phyloP scores from a whole-genome alignment of 352 stramenopile genomes.

The Pythium sp. region DNA sequence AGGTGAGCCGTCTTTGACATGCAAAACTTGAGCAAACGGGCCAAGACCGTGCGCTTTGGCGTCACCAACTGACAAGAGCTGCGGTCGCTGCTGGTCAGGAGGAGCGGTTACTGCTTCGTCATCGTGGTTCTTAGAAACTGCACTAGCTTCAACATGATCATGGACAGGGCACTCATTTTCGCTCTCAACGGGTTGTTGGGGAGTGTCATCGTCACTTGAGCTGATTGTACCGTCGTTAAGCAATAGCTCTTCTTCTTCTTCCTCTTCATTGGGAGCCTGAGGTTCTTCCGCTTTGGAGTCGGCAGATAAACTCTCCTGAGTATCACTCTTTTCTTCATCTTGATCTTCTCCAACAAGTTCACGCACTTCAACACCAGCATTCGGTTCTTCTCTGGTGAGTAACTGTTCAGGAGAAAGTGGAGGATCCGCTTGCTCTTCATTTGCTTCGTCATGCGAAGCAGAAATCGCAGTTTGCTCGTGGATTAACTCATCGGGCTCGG shows the following conservation, averaged over 20 bases:
- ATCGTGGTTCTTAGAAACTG: background rate
- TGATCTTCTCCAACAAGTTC: background rate
- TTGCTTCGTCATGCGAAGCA: background rate
- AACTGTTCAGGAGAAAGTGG: background rate
- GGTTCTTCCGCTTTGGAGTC: background rate
- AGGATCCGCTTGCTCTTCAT: background rate
- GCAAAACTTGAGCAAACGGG: conserved; percentile 52
- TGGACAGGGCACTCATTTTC: too few relatives aligned
- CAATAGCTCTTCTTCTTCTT: background rate
- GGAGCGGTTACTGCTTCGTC: background rate
- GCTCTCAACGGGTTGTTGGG: too few relatives aligned
- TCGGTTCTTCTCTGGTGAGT: background rate
- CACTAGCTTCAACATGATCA: background rate
- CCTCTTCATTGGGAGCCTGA: background rate
- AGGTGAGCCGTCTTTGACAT: conserved; percentile 37
- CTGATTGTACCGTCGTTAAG: background rate
- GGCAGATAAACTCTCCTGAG: background rate
- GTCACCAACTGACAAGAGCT: background rate
- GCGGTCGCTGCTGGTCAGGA: background rate
- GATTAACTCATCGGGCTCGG: background rate
- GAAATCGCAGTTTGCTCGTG: background rate
- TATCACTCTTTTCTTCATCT: background rate
- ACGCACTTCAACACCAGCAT: background rate
- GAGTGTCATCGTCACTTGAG: background rate
- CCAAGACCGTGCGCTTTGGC: conserved; percentile 7